These are phyloP conservation scores for Colletotrichum euphorbiae DNA, from an alignment of 2,329 filamentous ascomycete genomes.

Conservation along the genomic window DNA sequence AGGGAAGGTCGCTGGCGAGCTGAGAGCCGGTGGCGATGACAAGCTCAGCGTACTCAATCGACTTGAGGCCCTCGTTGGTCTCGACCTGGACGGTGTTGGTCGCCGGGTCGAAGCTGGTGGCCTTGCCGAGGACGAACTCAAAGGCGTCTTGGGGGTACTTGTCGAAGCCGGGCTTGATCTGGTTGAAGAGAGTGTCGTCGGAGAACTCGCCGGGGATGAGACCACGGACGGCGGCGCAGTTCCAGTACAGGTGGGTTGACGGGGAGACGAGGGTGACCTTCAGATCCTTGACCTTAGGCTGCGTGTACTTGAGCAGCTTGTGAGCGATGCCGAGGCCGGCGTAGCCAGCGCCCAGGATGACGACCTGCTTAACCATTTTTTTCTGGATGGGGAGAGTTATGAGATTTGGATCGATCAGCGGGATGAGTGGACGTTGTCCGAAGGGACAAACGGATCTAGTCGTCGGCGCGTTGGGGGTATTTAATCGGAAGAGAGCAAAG, in stretches of 20 bases:
- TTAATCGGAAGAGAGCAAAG: constrained; percentile 1
- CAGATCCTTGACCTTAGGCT: constrained; percentile 49
- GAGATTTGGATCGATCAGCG: constrained; percentile 3
- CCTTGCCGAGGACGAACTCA: constrained; percentile 64
- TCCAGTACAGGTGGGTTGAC: constrained; percentile 63
- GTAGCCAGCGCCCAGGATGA: constrained; percentile 63
- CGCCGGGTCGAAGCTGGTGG: constrained; percentile 56
- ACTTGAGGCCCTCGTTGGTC: constrained; percentile 49
- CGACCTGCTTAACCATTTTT: constrained; percentile 48
- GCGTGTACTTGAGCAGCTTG: constrained; percentile 60
- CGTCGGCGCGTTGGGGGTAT: constrained; percentile 3
- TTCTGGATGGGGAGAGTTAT: background rate
- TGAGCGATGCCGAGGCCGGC: constrained; percentile 62
- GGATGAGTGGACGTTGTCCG: background rate
- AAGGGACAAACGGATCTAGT: background rate
- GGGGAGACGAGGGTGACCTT: constrained; percentile 61
- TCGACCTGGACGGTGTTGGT: constrained; percentile 56
- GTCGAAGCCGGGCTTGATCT: constrained; percentile 57
- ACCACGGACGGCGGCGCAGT: constrained; percentile 59
- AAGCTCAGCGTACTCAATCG: constrained; percentile 62
- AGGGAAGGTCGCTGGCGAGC: constrained; percentile 54
- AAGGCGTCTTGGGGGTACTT: constrained; percentile 61
- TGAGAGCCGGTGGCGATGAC: constrained; percentile 68
- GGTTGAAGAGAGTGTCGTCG: constrained; percentile 55
- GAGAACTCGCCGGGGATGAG: constrained; percentile 59